Base-by-base conservation (phyloP, 768 basidiomycete species). In the Mrakia blollopis region DNA sequence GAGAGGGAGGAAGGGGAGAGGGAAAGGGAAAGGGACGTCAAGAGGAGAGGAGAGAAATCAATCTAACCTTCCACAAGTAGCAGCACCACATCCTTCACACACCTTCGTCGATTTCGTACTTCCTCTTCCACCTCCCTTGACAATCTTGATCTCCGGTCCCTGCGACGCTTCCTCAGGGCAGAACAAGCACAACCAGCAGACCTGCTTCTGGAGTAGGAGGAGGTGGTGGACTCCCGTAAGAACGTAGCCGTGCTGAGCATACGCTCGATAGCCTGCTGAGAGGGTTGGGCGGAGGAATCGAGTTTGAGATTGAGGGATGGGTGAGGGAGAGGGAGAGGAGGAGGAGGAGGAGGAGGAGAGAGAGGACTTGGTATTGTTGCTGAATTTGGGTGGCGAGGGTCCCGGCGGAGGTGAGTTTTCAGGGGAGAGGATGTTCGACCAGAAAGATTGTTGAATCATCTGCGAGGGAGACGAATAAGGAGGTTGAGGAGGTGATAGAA, bases 371-470 rank as follows among this genome's bases (percentile, higher is more conserved):
- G n/a, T n/a, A n/a, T n/a, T n/a, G n/a, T n/a, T n/a, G n/a, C n/a
- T 41, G n/a, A 52, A 52, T 3, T 28, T 13, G n/a, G 41, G 18
- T 11, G 39, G 44, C 25, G 68, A 18, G 25, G 37, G 18, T 69
- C 50, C 50, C 18, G 69, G 44, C 13, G 69, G 44, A 14, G 69
- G 50, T 11, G 47, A 71, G 32, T 47, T 71, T 41, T 68, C 65
- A 39, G 65, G 65, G 2, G 37, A 68, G n/a, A 68, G 65, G 6
- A 68, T 16, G 11, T 25, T 41, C 39, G 65, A 68, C 65, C 65
- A 68, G 65, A 68, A 68, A 11, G 65, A 68, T 37, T 68, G 65
- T 37, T 68, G 65, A 10, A 68, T 68, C 65, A 68, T 37, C 65
- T 65, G 30, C 18, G 30, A 63, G 1, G 57, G 23, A 37, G 63